Percentiles rank a stretch among this genome's conserved stretches.
These are phyloP conservation scores for Persicaria maculosa DNA, from an alignment of 148 eudicot species.

Conservation along the genomic window DNA sequence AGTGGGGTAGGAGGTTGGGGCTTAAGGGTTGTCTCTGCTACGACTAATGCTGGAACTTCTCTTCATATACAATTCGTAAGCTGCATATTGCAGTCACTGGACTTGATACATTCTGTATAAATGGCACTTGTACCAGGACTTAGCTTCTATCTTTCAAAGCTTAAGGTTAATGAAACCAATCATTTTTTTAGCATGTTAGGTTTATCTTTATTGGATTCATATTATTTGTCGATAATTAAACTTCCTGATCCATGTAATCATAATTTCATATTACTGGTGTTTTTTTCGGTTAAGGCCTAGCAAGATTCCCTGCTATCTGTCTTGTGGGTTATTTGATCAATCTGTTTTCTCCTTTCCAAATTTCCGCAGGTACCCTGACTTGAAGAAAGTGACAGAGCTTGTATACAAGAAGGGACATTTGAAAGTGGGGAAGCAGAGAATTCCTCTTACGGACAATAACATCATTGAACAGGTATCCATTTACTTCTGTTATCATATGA, in stretches of 20 bases:
- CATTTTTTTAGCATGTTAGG: background rate
- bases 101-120: background rate
- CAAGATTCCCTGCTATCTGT: background rate
- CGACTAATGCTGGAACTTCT: background rate
- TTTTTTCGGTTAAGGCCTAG: background rate
- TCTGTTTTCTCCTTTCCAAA: background rate
- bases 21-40: no score
- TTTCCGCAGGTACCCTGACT: constrained; percentile 30
- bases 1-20: background rate
- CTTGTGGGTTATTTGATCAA: background rate
- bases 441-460: constrained; percentile 75
- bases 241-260: background rate
- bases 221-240: background rate
- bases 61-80: background rate
- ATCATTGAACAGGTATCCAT: constrained; percentile 71
- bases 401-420: constrained; percentile 72
- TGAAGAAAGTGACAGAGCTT: constrained; percentile 82
- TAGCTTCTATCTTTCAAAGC: background rate
- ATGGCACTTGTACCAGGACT: background rate
- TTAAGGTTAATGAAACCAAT: background rate
- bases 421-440: constrained; percentile 46
- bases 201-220: background rate
- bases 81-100: background rate
- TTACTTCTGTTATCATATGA: background rate
- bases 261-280: background rate